Percentiles rank a stretch among this genome's conserved stretches.
These are phyloP conservation scores for Podila minutissima DNA, from an alignment of 192 early-diverging fungal genomes.

Conservation along the genomic window DNA sequence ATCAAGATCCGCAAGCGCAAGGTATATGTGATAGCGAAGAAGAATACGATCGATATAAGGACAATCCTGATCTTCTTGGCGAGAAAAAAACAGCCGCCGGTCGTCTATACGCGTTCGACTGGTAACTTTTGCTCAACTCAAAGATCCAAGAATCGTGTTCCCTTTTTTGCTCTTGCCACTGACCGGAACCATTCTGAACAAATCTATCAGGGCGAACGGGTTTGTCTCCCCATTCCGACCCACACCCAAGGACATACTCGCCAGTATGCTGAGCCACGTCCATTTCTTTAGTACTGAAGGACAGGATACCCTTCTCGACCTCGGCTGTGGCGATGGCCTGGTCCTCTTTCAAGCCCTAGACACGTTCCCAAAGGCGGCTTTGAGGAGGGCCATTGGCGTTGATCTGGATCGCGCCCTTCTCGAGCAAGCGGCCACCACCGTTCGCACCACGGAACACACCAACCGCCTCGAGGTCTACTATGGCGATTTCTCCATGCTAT, in stretches of 20 bases:
- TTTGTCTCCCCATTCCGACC: conserved; percentile 38
- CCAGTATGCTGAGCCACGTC: conserved; percentile 16
- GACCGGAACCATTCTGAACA: too few relatives aligned
- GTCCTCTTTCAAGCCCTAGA: conserved; percentile 33
- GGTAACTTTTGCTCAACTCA: conserved; percentile 1
- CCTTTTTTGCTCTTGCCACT: not conserved
- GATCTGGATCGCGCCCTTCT: conserved; percentile 28
- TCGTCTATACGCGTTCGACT: conserved; percentile 34
- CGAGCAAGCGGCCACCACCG: conserved; percentile 10
- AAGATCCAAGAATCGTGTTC: not conserved
- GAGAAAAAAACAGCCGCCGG: conserved; percentile 5
- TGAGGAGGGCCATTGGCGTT: conserved; percentile 24
- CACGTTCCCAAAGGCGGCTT: conserved; percentile 22
- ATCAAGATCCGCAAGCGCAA: not conserved
- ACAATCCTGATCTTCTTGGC: conserved; percentile 32
- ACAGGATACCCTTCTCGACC: conserved; percentile 8
- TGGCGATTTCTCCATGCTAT: conserved; percentile 14
- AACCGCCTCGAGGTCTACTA: conserved; percentile 32
- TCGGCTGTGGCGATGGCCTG: conserved; percentile 40
- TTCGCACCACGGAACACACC: not conserved
- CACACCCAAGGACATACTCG: conserved; percentile 29
- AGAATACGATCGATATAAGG: conserved; percentile 38
- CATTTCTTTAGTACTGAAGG: conserved; percentile 7
- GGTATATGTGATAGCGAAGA: conserved; percentile 1
- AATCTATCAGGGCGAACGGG: conserved; percentile 21